Percentiles rank a stretch among this genome's conserved stretches.
phyloP scores from a whole-genome alignment of 164 flowering plant genomes.

The Stephania japonica region DNA sequence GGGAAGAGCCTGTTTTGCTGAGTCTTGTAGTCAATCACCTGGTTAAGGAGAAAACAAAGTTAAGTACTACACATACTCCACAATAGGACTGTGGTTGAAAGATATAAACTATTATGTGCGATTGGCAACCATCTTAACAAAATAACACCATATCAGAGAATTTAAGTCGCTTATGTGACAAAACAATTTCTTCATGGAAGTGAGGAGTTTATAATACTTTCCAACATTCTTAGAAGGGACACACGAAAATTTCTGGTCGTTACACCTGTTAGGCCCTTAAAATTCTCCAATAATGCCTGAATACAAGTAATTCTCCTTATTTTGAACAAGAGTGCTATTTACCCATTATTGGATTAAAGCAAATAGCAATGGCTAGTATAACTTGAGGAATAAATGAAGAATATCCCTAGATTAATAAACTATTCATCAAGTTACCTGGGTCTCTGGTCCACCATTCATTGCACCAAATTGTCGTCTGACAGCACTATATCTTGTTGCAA shows the following conservation, averaged over 20 bases:
- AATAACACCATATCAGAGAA: background rate
- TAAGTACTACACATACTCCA: too few relatives aligned
- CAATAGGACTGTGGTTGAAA: too few relatives aligned
- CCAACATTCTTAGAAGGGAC: background rate
- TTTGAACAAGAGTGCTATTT: background rate
- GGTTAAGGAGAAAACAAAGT: slow-evolving; percentile 9
- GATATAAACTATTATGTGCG: background rate
- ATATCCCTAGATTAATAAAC: background rate
- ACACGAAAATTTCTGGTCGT: background rate
- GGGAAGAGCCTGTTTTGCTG: slow-evolving; percentile 98
- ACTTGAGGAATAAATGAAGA: background rate
- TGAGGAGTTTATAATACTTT: background rate
- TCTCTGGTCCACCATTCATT: slow-evolving; percentile 77
- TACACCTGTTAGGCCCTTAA: background rate
- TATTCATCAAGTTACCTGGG: slow-evolving; percentile 48
- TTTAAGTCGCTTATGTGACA: background rate
- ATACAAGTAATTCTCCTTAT: background rate
- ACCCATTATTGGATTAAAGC: background rate
- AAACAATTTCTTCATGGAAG: background rate
- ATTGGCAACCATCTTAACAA: background rate
- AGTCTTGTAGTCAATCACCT: slow-evolving; percentile 98
- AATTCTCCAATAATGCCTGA: background rate
- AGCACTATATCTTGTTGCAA: slow-evolving; percentile 96
- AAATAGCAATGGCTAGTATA: background rate
- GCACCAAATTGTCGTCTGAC: slow-evolving; percentile 98